A percentile compares a stretch with the other conserved stretches of the same genome.
These are phyloP conservation scores for Scheffersomyces stipitis DNA, from an alignment of 805 yeast genomes.

Conservation along the genomic window DNA sequence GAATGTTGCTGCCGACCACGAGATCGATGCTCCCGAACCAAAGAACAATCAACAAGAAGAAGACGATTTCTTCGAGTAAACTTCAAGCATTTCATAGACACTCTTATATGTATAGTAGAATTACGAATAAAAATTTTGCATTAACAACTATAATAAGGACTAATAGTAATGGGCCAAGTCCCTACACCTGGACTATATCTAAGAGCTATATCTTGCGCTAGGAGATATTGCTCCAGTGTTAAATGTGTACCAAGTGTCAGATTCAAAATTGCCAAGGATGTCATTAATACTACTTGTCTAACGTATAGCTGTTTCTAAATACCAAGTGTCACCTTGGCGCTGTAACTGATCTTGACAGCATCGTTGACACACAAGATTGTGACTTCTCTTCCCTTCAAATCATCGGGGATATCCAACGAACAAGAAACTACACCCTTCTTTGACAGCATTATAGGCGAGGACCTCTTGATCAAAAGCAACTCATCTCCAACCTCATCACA, in stretches of 20 bases:
- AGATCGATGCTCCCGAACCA: constrained; percentile 47
- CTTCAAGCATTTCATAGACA: neutral
- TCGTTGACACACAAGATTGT: constrained; percentile 60
- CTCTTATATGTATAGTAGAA: neutral
- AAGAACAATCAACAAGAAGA: constrained; percentile 13
- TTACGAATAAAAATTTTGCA: too few relatives aligned
- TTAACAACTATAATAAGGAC: too few relatives aligned
- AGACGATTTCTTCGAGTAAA: constrained; percentile 28
- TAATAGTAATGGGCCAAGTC: too few relatives aligned
- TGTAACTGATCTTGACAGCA: constrained; percentile 58
- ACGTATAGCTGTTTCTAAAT: too few relatives aligned
- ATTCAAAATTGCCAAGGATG: too few relatives aligned
- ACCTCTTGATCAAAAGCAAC: constrained; percentile 68
- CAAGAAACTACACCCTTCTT: constrained; percentile 42
- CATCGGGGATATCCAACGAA: constrained; percentile 50
- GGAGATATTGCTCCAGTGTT: too few relatives aligned
- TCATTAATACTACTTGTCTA: too few relatives aligned
- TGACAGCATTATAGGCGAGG: constrained; percentile 53
- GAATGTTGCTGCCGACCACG: constrained; percentile 18
- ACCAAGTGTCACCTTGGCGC: too few relatives aligned
- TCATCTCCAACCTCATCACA: constrained; percentile 52
- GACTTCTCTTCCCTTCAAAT: constrained; percentile 45
- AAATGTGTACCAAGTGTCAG: too few relatives aligned
- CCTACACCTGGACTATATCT: too few relatives aligned
- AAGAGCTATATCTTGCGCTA: too few relatives aligned